Evolutionary conservation across 2,329 filamentous ascomycete genomes (phyloP).

Genomic region (Diaporthe humulicola): DNA sequence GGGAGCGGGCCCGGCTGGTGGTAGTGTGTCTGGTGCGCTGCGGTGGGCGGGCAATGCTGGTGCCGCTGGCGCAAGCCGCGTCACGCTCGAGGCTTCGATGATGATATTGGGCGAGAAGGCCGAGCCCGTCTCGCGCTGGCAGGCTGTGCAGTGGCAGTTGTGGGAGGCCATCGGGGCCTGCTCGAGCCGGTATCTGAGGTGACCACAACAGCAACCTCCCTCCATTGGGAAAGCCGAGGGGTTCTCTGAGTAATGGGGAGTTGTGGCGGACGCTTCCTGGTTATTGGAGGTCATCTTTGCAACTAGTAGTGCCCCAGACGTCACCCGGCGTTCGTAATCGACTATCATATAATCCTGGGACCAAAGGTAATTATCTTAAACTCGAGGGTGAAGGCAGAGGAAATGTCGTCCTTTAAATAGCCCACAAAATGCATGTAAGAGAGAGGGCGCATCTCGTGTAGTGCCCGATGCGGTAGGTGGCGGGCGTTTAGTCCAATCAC

Average conservation of each 20-base stretch:
- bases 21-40: slow-evolving; percentile 29
- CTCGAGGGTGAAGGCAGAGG: background rate
- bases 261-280: background rate
- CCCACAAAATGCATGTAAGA: slow-evolving; percentile 25
- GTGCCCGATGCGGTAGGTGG: slow-evolving; percentile 10
- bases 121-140: slow-evolving; percentile 60
- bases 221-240: slow-evolving; percentile 44
- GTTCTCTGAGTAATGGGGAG: slow-evolving; percentile 37
- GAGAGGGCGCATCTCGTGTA: slow-evolving; percentile 4
- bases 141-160: slow-evolving; percentile 62
- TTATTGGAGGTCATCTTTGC: background rate
- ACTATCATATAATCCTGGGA: background rate
- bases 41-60: slow-evolving; percentile 42
- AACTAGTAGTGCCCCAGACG: background rate
- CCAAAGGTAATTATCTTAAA: background rate
- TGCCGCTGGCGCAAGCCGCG: slow-evolving; percentile 46
- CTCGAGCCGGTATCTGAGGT: slow-evolving; percentile 75
- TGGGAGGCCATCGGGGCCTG: slow-evolving; percentile 63
- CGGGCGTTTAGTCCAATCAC: slow-evolving; percentile 20
- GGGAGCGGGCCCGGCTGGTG: slow-evolving; percentile 29
- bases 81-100: slow-evolving; percentile 55
- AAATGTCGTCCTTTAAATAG: background rate
- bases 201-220: slow-evolving; percentile 75
- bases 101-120: slow-evolving; percentile 56
- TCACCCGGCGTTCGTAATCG: background rate